Percentiles rank a stretch among this genome's conserved stretches.
Conservation (phyloP, 495 filamentous ascomycete genomes). For the Evansstolkia leycettana region DNA sequence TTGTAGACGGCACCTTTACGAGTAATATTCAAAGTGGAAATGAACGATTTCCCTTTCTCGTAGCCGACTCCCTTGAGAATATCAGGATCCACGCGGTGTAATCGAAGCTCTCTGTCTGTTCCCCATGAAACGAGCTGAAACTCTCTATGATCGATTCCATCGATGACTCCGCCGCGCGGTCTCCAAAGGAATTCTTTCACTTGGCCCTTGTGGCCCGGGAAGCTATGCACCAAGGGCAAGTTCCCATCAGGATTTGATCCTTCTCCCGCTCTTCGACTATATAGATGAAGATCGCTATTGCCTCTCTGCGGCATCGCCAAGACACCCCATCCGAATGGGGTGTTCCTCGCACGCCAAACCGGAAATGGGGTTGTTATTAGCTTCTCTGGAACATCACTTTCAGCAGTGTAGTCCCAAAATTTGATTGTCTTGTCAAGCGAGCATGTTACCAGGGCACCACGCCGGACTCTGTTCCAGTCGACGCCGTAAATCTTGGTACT, state of each 20-base stretch:
- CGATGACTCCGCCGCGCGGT: conserved; percentile 55
- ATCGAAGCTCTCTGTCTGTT: conserved; percentile 65
- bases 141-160: conserved; percentile 73
- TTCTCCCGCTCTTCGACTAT: conserved; percentile 49
- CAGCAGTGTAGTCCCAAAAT: conserved; percentile 73
- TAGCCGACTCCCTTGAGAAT: conserved; percentile 64
- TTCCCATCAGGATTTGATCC: conserved; percentile 32
- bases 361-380: conserved; percentile 74
- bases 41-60: conserved; percentile 50
- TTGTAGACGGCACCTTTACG: conserved; percentile 77
- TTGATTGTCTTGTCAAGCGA: conserved; percentile 88
- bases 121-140: conserved; percentile 94
- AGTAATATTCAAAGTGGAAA: conserved; percentile 59
- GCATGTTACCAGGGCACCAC: conserved; percentile 68
- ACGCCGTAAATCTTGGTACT: conserved; percentile 94
- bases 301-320: conserved; percentile 87
- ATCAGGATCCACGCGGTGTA: conserved; percentile 60
- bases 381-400: conserved; percentile 53
- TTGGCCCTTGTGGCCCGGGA: conserved; percentile 71
- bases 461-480: conserved; percentile 76
- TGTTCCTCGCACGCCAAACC: conserved; percentile 87
- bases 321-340: conserved; percentile 78
- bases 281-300: conserved; percentile 74
- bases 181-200: conserved; percentile 95
- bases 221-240: conserved; percentile 52